Evolutionary conservation across 208 protist species (phyloP), one percentile per base, ranked within the genome.

Genomic region (Trypanosoma avium): DNA sequence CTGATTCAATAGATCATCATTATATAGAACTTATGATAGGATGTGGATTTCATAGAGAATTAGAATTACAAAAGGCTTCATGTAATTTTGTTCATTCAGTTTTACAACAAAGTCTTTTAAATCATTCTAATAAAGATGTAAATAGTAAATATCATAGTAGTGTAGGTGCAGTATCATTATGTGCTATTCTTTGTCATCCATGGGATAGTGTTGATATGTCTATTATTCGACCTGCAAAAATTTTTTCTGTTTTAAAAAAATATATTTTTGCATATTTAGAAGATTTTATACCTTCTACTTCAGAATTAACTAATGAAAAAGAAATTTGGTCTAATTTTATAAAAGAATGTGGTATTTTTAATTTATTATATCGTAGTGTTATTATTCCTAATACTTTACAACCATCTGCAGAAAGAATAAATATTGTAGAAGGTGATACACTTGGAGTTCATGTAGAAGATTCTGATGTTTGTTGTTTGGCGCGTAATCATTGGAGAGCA

Each of bases 161-260:
- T 43, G 70, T 87, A 36, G 70, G 67, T 64, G 73, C 60, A 54
- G 43, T 73, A 48, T 61, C 48, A 33, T 45, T 93, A 71, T 92
- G 86, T 50, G 86, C 90, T 24, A 67, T 88, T 13, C 70, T 96
- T 47, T 93, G 87, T 56, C 75, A 96, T 65, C 88, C 90, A 36
- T 94, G 87, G 88, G 82, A 94, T 53, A 75, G 74, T 59, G 79
- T 88, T 0, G 91, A 97, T 75, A 84, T 94, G 77, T 85, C 84
- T 19, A 79, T 92, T n/a, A 75, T 97, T 33, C 69, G 60, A 12
- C 88, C 86, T 10, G 60, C 49, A 27, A 90, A 86, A 17, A 79
- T 97, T 22, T 93, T 97, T 67, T 35, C 65, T 6, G 86, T 93
- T 67, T 57, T 97, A 12, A 71, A 80, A 38, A 66, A 68, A 12